Evolutionary conservation across 495 filamentous ascomycete genomes (phyloP), one percentile per base, ranked within the genome.

Genomic region (Trichocladium uniseriatum): DNA sequence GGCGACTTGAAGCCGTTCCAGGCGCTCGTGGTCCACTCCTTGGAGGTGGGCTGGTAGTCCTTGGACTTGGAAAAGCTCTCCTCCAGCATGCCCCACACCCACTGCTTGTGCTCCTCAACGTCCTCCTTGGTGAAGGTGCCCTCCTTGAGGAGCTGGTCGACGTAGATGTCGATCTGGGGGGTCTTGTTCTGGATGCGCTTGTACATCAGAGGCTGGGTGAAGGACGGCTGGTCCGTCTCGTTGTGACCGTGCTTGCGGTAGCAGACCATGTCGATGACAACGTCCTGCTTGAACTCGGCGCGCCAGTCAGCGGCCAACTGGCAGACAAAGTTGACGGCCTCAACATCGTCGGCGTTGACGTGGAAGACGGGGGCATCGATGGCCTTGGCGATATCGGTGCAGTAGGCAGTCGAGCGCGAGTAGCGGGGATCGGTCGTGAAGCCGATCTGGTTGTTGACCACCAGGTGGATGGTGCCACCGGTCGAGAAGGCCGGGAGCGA

Each of bases 161-260:
- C 76, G 67, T 98, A 98, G 59, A 81, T 85, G 64, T 90, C 81
- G 52, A 98, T 80, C 65, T 89, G 82, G 20, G 80, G 75, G 52
- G 81, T 75, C 63, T 95, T 86, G 32, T 79, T 73, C 47, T 79
- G 78, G 62, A 98, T 96, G 56, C 86, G 87, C 79, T 95, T 94
- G 78, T 98, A 98, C 92, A 98, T 98, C 51, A 94, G 71, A 32
- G 92, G 92, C 70, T 98, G 92, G n/a, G 92, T 98, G 78, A 98
- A 98, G 28, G 90, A 94, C 15, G 92, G 92, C 73, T 98, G 92
- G 61, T 98, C 92, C 13, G 92, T 98, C 76, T 98, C 92, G 72
- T 98, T 98, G 81, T 98, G 92, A 45, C 92, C 92, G 69, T 95
- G 82, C 73, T 97, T 98, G 57, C 92, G 84, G 77, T 98, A 98